Evolutionary conservation across 2,329 filamentous ascomycete species (phyloP), one percentile per base, ranked within the genome.

Genomic region (Aureobasidium vineae): DNA sequence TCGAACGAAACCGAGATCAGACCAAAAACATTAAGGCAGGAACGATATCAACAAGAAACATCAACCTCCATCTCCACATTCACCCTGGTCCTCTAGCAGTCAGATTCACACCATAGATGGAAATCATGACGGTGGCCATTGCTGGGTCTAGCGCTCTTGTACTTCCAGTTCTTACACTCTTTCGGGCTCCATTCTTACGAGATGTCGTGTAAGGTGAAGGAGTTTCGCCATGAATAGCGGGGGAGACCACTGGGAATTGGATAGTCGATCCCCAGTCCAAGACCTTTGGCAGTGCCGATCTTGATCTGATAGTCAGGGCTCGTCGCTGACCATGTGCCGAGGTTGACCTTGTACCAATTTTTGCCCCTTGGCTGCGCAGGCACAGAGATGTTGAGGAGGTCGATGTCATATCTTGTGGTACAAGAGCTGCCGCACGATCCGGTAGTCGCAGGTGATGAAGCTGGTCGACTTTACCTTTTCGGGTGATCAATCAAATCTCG

Each of bases 41-140:
- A n/a, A n/a, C n/a, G n/a, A n/a, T n/a, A n/a, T n/a, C n/a, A n/a
- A n/a, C n/a, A n/a, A n/a, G n/a, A n/a, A n/a, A n/a, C 43, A 47
- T 23, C 43, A 13, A 36, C 6, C 6, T 36, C 33, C 11, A 36
- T 10, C 33, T 36, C 33, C 33, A 36, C 11, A 28, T 26, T 16
- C 38, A 40, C 38, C 38, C 7, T 28, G 21, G n/a, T n/a, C 75
- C 15, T 45, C 40, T 38, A 61, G 43, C 57, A 49, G n/a, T 61
- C 57, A 38, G 38, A 61, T 7, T 61, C 57, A 21, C 41, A 61
- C 57, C 56, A 60, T 3, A 61, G 7, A 7, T 61, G 28, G 21
- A 26, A 61, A 28, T 61, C 57, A 49, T 61, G 57, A 16, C 57
- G 41, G 5, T 16, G n/a, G 2, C 57, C 57, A 49, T 61, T 61